Evolutionary conservation across 805 yeast species (phyloP), one percentile per base, ranked within the genome.

Genomic region (Saccharomycopsis schoenii): DNA sequence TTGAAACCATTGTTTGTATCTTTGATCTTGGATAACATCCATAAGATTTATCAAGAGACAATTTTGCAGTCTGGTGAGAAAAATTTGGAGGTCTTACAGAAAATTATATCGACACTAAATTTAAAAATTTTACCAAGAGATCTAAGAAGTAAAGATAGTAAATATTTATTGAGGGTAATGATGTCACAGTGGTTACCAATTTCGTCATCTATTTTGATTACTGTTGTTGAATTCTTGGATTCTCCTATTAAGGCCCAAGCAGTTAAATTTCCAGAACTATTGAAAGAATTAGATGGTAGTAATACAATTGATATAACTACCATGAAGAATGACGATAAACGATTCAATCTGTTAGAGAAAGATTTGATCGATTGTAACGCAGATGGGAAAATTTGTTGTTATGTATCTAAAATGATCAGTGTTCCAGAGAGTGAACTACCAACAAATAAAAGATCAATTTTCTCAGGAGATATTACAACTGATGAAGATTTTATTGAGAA

Each of bases 171-270:
- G 19, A 80, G 78, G 60, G 76, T 83, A 8, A 80, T 94, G 3
- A 83, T 93, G 83, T 83, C 90, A 1, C 97, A 93, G 69, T 94
- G 99, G 97, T 75, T 94, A 24, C 98, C 99, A 0, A 82, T 94
- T 4, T 87, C 97, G 25, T 85, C 88, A 43, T 89, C 98, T 0
- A 81, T 93, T 9, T 74, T 94, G 36, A 78, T 94, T 10, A 84
- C 96, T 1, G 96, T 93, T 4, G 85, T 92, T 39, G 94, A 90
- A 62, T 82, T 83, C 63, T 72, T 94, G 56, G 97, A 97, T 0
- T 87, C 96, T 8, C 99, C 99, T 1, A 67, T 79, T 4, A 76
- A 70, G 1, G 88, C 97, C 0, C 99, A 94, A 71, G 73, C 72
- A 24, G 82, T 79, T 40, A 81, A 97, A 65, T 81, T 89, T 64